Percentiles rank a stretch among this genome's conserved stretches.
Evolutionary conservation across 2,329 filamentous ascomycete species (phyloP).

Genomic region (Xylariaceae sp.): DNA sequence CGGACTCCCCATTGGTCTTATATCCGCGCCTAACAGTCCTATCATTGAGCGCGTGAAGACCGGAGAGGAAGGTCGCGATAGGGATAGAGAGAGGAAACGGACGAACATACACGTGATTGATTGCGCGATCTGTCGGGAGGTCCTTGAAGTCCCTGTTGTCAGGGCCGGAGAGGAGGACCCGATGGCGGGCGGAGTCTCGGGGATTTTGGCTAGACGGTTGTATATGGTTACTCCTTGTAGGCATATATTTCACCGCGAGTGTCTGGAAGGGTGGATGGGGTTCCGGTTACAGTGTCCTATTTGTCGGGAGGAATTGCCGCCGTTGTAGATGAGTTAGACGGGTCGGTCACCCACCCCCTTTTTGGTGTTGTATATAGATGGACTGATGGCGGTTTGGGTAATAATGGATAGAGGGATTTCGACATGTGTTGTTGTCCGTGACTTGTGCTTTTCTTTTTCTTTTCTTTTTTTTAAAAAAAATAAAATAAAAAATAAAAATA

Average conservation of each 20-base stretch:
- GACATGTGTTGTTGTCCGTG: no score
- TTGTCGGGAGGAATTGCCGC: slow-evolving; percentile 82
- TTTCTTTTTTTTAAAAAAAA: no score
- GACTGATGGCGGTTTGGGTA: no score
- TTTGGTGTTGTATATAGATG: no score
- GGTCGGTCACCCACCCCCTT: no score
- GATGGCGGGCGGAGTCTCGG: slow-evolving; percentile 49
- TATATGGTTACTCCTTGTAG: slow-evolving; percentile 98
- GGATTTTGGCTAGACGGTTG: slow-evolving; percentile 68
- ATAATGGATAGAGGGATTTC: no score
- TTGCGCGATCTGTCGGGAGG: slow-evolving; percentile 91
- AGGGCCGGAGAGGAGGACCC: slow-evolving; percentile 50
- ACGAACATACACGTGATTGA: slow-evolving; percentile 59
- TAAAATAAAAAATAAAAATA: no score
- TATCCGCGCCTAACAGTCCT: slow-evolving; percentile 33
- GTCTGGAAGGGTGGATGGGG: slow-evolving; percentile 94
- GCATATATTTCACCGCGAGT: slow-evolving; percentile 90
- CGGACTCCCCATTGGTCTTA: slow-evolving; percentile 71
- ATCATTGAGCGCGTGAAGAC: slow-evolving; percentile 32
- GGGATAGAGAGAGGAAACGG: slow-evolving; percentile 21
- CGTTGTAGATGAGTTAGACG: slow-evolving; percentile 51
- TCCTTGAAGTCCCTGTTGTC: slow-evolving; percentile 82
- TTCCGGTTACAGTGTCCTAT: slow-evolving; percentile 92
- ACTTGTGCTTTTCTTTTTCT: no score
- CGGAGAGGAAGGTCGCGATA: slow-evolving; percentile 16